Conservation (phyloP, 495 filamentous ascomycete genomes). For the Aspergillus carlsbadensis region DNA sequence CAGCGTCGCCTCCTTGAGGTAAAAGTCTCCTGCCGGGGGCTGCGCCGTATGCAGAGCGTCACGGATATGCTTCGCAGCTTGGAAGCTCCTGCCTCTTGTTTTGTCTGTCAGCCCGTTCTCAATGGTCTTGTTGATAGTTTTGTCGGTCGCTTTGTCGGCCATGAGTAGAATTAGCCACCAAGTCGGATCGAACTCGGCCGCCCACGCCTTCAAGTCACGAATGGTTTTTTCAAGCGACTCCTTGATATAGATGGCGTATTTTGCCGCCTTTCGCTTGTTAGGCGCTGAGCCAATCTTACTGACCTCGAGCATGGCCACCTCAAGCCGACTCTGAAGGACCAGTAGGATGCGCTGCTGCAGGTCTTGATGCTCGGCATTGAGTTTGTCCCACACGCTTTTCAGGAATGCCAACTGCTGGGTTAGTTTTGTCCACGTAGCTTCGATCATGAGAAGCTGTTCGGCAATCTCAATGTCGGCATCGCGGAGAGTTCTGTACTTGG, state of each 20-base stretch:
- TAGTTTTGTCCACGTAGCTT: neutral
- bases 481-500: too few relatives aligned
- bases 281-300: neutral
- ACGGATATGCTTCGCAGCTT: too few relatives aligned
- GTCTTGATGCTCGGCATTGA: neutral
- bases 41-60: too few relatives aligned
- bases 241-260: neutral
- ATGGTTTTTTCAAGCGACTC: neutral
- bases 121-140: neutral
- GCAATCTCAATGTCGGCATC: neutral
- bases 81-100: too few relatives aligned
- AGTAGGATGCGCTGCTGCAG: neutral
- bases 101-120: too few relatives aligned
- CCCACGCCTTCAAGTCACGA: neutral
- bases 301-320: neutral
- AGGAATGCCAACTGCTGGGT: neutral
- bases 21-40: too few relatives aligned
- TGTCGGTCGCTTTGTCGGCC: neutral
- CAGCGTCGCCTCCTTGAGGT: too few relatives aligned
- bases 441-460: neutral
- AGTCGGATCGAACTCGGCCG: neutral
- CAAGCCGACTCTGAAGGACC: neutral
- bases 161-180: neutral
- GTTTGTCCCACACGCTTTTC: neutral
- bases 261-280: neutral